Percentiles rank a stretch among this genome's conserved stretches.
These are phyloP conservation scores for Arthroderma uncinatum DNA, from an alignment of 2,329 filamentous ascomycete genomes.

Conservation along the genomic window DNA sequence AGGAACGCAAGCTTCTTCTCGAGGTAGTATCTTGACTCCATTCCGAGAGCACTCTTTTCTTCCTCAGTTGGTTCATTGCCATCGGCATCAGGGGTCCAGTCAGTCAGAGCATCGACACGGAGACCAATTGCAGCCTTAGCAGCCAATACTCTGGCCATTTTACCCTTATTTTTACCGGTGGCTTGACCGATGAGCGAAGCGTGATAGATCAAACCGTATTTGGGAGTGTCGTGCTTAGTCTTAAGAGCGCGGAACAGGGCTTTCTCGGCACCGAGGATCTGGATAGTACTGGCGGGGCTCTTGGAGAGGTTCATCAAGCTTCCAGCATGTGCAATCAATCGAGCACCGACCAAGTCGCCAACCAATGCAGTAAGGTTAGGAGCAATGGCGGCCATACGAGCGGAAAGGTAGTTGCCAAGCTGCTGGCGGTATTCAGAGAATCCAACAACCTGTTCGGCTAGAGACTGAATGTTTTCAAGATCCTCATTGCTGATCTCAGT, in stretches of 20 bases:
- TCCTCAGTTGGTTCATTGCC: conserved; percentile 65
- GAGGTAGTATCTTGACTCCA: conserved; percentile 42
- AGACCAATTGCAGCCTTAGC: conserved; percentile 88
- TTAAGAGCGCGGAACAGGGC: conserved; percentile 95
- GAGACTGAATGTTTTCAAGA: conserved; percentile 78
- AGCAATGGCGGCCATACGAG: conserved; percentile 92
- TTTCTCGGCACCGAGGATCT: conserved; percentile 98
- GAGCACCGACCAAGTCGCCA: conserved; percentile 84
- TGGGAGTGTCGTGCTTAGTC: conserved; percentile 98
- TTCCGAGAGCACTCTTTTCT: conserved; percentile 71
- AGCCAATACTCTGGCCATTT: conserved; percentile 92
- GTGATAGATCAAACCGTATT: conserved; percentile 93
- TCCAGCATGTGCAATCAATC: conserved; percentile 87
- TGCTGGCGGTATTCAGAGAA: conserved; percentile 85
- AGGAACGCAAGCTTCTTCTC: conserved; percentile 46
- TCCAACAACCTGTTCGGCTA: conserved; percentile 85
- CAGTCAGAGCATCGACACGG: conserved; percentile 78
- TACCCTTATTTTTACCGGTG: conserved; percentile 97
- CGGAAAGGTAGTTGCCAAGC: conserved; percentile 77
- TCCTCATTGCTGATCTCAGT: conserved; percentile 92
- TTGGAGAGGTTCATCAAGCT: conserved; percentile 93
- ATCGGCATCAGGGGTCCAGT: conserved; percentile 60
- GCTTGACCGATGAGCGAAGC: conserved; percentile 91
- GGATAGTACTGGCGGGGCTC: conserved; percentile 86
- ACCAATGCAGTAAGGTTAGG: conserved; percentile 90